Percentiles rank a stretch among this genome's conserved stretches.
Conservation (phyloP, 2,329 filamentous ascomycete genomes). For the Microcyclosporella mali region DNA sequence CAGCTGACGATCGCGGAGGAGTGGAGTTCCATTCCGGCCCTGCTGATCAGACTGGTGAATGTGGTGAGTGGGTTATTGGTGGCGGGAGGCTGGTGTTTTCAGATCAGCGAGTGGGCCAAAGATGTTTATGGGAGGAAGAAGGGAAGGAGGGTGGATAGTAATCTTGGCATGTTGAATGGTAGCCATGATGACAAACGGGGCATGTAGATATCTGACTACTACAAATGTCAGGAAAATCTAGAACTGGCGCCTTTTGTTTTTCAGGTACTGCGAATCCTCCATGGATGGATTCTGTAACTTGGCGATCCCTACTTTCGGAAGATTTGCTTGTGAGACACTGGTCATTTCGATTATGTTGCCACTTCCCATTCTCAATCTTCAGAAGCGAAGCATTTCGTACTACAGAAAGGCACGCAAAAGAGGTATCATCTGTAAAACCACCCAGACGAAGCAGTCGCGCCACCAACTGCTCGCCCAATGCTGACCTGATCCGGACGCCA, state of each 20-base stretch:
- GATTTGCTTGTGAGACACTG: too few species aligned
- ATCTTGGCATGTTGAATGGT: conserved; percentile 20
- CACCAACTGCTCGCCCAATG: conserved; percentile 10
- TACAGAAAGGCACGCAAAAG: background rate
- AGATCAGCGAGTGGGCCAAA: conserved; percentile 67
- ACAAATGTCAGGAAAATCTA: too few species aligned
- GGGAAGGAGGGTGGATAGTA: conserved; percentile 12
- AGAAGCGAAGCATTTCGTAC: too few species aligned
- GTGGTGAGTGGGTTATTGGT: conserved; percentile 86
- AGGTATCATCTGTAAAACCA: conserved; percentile 3
- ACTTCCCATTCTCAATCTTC: too few species aligned
- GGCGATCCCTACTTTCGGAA: too few species aligned
- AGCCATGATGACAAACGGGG: conserved; percentile 15
- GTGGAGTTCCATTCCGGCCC: conserved; percentile 64
- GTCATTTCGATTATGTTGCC: too few species aligned
- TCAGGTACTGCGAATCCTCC: too few species aligned
- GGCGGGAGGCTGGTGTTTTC: conserved; percentile 88
- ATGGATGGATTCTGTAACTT: too few species aligned
- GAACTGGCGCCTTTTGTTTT: too few species aligned
- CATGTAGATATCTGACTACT: too few species aligned
- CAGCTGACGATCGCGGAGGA: conserved; percentile 78
- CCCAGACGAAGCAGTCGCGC: conserved; percentile 6
- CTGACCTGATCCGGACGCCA: background rate
- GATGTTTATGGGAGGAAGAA: conserved; percentile 33
- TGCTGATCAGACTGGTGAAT: conserved; percentile 81